A percentile compares a stretch with the other conserved stretches of the same genome.
phyloP scores from a whole-genome alignment of 2,329 filamentous ascomycete species.

The Neofusicoccum sp. region DNA sequence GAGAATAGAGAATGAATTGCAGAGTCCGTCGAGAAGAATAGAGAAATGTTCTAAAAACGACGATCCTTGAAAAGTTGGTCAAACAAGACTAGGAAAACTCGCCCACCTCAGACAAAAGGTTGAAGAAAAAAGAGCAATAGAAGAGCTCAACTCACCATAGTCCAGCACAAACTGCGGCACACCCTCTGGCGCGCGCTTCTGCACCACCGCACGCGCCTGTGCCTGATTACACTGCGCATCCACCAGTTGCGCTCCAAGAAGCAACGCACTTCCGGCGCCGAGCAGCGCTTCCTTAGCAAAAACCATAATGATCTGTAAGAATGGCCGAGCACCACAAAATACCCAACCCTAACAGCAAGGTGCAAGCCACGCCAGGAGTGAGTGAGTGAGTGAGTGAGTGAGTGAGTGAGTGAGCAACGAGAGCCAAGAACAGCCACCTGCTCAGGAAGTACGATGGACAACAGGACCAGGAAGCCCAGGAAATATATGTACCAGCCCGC shows the following conservation, averaged over 20 bases:
- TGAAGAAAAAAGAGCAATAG: not conserved
- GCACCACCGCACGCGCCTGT: not conserved
- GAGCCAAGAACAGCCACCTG: too few species aligned
- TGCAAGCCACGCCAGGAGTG: not conserved
- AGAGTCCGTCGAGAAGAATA: too few species aligned
- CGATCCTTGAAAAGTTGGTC: too few species aligned
- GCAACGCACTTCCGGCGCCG: not conserved
- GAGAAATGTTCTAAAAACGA: too few species aligned
- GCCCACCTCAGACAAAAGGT: not conserved
- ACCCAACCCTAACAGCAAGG: too few species aligned
- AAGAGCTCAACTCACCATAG: conserved; percentile 32
- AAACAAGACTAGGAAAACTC: not conserved
- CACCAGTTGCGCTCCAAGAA: not conserved
- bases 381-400: not conserved
- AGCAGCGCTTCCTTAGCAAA: not conserved
- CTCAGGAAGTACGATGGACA: too few species aligned
- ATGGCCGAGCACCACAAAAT: not conserved
- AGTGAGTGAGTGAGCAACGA: too few species aligned
- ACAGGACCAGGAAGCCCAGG: too few species aligned
- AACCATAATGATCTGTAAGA: conserved; percentile 1
- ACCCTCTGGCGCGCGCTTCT: conserved; percentile 15
- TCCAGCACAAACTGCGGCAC: conserved; percentile 39
- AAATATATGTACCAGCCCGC: too few species aligned
- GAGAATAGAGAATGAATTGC: not conserved
- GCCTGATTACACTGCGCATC: not conserved